Conservation (phyloP, 78 protist species). For the Speleostelium caveatum region DNA sequence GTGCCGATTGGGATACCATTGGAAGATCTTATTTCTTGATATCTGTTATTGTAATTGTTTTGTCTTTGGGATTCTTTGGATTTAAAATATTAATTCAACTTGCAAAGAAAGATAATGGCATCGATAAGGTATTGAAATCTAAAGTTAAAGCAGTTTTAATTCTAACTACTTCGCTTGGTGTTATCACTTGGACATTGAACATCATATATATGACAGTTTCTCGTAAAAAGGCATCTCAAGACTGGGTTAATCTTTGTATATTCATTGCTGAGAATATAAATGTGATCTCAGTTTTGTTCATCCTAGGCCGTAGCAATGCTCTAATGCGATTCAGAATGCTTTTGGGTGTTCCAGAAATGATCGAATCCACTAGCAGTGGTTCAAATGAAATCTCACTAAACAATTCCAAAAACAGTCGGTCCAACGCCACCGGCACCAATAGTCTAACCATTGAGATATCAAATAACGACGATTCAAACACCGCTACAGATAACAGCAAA, state of each 20-base stretch:
- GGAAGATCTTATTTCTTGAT: conserved; percentile 41
- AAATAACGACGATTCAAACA: no score
- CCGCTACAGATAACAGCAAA: no score
- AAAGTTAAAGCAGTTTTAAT: conserved; percentile 25
- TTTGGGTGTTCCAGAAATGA: conserved; percentile 35
- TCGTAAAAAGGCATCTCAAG: conserved; percentile 9
- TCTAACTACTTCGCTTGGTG: conserved; percentile 16
- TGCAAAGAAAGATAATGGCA: neutral
- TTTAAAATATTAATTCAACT: neutral
- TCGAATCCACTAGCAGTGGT: conserved; percentile 1
- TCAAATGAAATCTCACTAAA: no score
- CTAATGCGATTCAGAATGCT: conserved; percentile 6
- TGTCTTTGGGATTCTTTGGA: conserved; percentile 32
- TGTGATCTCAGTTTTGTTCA: neutral
- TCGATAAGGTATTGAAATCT: neutral
- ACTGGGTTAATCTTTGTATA: conserved; percentile 21
- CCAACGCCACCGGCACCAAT: no score
- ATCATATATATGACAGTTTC: conserved; percentile 25
- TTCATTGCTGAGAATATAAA: conserved; percentile 6
- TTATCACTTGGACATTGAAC: conserved; percentile 6
- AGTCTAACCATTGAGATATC: no score
- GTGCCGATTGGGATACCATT: neutral
- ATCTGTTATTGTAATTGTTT: neutral
- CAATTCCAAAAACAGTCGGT: no score
- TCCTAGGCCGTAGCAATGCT: conserved; percentile 16